Percentiles rank a stretch among this genome's conserved stretches.
These are phyloP conservation scores for Hymenoscyphus salicellus DNA, from an alignment of 2,329 filamentous ascomycete genomes.

Conservation along the genomic window DNA sequence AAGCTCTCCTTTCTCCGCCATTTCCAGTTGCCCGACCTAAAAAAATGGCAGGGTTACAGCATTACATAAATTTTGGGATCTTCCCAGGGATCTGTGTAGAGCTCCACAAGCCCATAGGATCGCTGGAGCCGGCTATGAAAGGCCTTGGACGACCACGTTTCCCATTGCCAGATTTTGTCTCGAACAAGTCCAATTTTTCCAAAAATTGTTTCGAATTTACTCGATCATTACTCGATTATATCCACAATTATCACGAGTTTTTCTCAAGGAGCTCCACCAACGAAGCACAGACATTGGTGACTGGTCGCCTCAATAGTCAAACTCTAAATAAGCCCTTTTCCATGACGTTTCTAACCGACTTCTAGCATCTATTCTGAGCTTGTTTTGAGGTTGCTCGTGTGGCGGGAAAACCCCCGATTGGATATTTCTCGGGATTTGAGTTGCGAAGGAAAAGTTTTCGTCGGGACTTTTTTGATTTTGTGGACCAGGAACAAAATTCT, in stretches of 20 bases:
- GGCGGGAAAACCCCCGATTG: not conserved
- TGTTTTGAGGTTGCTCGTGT: not conserved
- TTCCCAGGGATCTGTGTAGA: not conserved
- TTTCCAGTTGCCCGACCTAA: too few relatives aligned
- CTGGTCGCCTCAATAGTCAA: not conserved
- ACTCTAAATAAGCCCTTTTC: not conserved
- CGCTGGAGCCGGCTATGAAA: not conserved
- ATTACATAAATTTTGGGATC: not conserved
- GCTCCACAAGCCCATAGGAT: not conserved
- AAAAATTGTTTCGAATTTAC: not conserved
- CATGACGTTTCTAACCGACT: not conserved
- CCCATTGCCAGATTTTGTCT: not conserved
- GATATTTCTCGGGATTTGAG: not conserved
- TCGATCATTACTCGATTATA: constrained; percentile 1
- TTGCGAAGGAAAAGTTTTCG: not conserved
- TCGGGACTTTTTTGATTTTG: not conserved
- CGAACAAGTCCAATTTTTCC: not conserved
- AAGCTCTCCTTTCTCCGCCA: too few relatives aligned
- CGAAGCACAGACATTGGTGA: not conserved
- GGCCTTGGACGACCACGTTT: not conserved
- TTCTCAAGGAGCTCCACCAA: not conserved
- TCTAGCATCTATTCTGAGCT: not conserved
- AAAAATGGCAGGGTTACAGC: not conserved
- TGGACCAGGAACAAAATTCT: not conserved
- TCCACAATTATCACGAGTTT: not conserved